Evolutionary conservation across 371 early-diverging fungal genomes (phyloP), one percentile per base, ranked within the genome.

Genomic region (Mucor indicus): DNA sequence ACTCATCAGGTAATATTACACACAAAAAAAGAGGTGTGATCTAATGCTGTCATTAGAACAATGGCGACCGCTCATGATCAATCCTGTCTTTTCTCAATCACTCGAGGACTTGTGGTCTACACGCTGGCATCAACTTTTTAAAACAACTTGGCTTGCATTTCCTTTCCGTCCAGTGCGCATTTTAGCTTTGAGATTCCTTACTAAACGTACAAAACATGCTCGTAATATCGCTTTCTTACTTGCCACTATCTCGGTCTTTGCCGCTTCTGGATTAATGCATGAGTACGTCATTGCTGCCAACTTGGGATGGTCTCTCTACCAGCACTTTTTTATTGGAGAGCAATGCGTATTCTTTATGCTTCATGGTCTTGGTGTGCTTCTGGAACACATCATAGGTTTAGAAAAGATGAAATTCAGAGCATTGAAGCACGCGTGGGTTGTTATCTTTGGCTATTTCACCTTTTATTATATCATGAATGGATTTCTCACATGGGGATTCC

Each of bases 51-150:
- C n/a, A n/a, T 9, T 44, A 69, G 74, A 69, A 33, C 74, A 67
- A 54, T 74, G 62, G 62, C 57, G 63, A 10, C 35, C 57, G 0
- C 44, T 67, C 42, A 69, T 74, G 68, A 33, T 27, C 2, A 15
- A 67, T 38, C 74, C 74, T 23, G 40, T 67, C 27, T 21, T 55
- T 1, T 47, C 74, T 1, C 25, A 38, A 3, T 62, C 68, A 0
- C 29, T 74, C 20, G 60, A 62, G 23, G 60, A 60, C 1, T 47
- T 74, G 13, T 74, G 74, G 74, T 67, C 74, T 3, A 8, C 46
- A 8, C 62, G 70, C 9, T 74, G 74, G 74, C 74, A 74, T 41
- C 61, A 60, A 38, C 24, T 67, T 0, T 57, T 69, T 23, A 67
- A 63, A 40, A 46, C 57, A 1, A 64, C 70, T 1, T 74, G 74